Evolutionary conservation across 495 filamentous ascomycete species (phyloP).

Genomic region (Daldinia concentrica): DNA sequence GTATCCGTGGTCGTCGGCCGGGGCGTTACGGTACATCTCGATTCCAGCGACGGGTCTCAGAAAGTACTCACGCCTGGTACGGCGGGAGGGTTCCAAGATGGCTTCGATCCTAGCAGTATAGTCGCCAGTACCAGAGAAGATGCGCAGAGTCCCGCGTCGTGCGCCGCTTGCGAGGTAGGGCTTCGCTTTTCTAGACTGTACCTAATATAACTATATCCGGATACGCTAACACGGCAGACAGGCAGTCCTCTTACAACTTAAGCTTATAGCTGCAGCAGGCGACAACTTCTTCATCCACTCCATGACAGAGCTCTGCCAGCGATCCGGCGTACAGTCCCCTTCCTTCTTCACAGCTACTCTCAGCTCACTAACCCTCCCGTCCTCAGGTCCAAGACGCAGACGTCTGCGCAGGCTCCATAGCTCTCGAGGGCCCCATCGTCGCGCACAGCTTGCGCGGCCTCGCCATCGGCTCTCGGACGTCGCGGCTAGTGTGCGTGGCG

Average conservation of each 20-base stretch:
- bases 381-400: slow-evolving; percentile 54
- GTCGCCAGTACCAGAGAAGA: slow-evolving; percentile 48
- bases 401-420: slow-evolving; percentile 59
- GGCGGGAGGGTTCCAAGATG: not conserved
- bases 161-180: slow-evolving; percentile 58
- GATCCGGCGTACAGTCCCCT: slow-evolving; percentile 48
- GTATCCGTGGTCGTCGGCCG: not conserved
- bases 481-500: slow-evolving; percentile 58
- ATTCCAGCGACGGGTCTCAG: slow-evolving; percentile 9
- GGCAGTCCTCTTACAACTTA: slow-evolving; percentile 58
- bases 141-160: slow-evolving; percentile 56
- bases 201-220: not conserved
- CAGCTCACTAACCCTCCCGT: not conserved
- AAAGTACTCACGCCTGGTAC: slow-evolving; percentile 8
- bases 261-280: slow-evolving; percentile 55
- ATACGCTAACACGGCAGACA: slow-evolving; percentile 33
- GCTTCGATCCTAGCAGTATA: slow-evolving; percentile 9
- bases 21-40: not conserved
- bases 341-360: not conserved
- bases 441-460: slow-evolving; percentile 58
- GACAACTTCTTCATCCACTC: slow-evolving; percentile 54
- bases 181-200: not conserved
- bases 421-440: slow-evolving; percentile 60
- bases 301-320: slow-evolving; percentile 58
- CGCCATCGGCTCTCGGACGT: slow-evolving; percentile 56